A percentile compares a stretch with the other conserved stretches of the same genome.
phyloP scores from a whole-genome alignment of 129 eudicot genomes.

The Artemisia annua region DNA sequence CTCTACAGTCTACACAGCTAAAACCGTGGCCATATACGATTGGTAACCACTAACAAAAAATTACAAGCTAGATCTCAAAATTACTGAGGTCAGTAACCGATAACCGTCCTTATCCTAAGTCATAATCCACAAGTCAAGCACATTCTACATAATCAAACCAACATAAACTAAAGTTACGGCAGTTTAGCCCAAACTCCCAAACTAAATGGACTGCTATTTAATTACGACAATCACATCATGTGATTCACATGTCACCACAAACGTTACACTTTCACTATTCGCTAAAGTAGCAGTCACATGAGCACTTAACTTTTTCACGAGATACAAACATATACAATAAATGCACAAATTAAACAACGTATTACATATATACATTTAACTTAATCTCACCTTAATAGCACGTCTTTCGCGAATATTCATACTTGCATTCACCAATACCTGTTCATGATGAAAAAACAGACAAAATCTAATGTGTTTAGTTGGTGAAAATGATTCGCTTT shows the following conservation, averaged over 20 bases:
- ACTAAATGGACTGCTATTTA: background rate
- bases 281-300: constrained; percentile 10
- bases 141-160: background rate
- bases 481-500: no score
- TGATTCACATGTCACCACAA: background rate
- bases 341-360: constrained; percentile 13
- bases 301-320: background rate
- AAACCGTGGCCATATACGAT: no score
- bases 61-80: no score
- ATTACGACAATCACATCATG: constrained; percentile 12
- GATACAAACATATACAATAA: constrained; percentile 14
- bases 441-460: constrained; percentile 8
- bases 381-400: constrained; percentile 38
- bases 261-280: constrained; percentile 1
- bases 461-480: no score
- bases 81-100: no score
- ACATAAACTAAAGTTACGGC: background rate
- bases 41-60: no score
- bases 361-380: background rate
- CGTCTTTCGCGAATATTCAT: constrained; percentile 30
- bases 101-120: no score
- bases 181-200: background rate
- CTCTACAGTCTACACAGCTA: no score
- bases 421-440: constrained; percentile 48
- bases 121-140: no score